Evolutionary conservation across 192 early-diverging fungal species (phyloP).

Genomic region (Coemansia reversa): DNA sequence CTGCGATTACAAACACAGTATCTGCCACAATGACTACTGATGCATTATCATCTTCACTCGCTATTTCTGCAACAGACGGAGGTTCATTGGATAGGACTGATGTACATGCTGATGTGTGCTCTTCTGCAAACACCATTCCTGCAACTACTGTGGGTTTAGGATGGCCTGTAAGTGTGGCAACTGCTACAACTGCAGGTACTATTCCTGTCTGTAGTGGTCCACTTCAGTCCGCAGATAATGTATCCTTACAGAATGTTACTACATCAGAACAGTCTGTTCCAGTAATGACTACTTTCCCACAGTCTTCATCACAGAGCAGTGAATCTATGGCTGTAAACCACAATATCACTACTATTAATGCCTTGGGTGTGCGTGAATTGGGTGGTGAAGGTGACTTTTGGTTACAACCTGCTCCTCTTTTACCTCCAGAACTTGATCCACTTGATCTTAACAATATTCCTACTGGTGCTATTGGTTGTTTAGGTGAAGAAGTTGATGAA

Average conservation of each 20-base stretch:
- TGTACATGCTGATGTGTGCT: no score
- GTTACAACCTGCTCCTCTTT: slow-evolving; percentile 35
- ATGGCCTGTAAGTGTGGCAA: slow-evolving; percentile 32
- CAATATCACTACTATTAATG: slow-evolving; percentile 39
- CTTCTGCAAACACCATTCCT: background rate
- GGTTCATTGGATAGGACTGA: no score
- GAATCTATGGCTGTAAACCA: slow-evolving; percentile 6
- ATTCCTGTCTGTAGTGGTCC: background rate
- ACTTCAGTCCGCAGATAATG: background rate
- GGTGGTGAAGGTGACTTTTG: slow-evolving; percentile 38
- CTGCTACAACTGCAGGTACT: slow-evolving; percentile 1
- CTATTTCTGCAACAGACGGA: no score
- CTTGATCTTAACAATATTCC: slow-evolving; percentile 3
- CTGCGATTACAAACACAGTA: slow-evolving; percentile 10
- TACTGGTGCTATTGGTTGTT: slow-evolving; percentile 23
- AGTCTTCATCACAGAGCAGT: background rate
- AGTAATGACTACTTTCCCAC: slow-evolving; percentile 12
- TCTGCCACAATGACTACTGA: background rate
- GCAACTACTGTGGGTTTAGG: slow-evolving; percentile 27
- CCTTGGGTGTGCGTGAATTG: slow-evolving; percentile 44
- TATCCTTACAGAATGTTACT: background rate
- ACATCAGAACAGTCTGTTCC: background rate
- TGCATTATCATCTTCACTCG: background rate
- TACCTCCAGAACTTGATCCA: slow-evolving; percentile 45
- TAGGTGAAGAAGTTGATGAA: slow-evolving; percentile 40